Conservation (phyloP, 2,329 filamentous ascomycete species). For the Fragosphaeria purpurea region DNA sequence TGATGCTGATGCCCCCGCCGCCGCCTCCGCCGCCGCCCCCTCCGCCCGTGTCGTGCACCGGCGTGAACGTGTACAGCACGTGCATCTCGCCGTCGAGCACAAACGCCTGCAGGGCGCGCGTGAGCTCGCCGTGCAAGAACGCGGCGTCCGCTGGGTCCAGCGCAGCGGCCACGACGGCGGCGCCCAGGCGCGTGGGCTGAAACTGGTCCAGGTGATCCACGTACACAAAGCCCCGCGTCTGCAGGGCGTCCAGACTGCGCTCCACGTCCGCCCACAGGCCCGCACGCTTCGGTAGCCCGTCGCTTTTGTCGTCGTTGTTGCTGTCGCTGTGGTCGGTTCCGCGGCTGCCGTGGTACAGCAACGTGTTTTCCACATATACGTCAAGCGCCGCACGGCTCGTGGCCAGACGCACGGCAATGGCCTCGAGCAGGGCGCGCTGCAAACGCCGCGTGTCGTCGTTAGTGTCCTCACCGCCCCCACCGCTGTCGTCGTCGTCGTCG, state of each 20-base stretch:
- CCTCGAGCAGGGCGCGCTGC: slow-evolving; percentile 61
- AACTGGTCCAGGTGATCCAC: slow-evolving; percentile 41
- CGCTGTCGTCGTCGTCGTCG: slow-evolving; percentile 34
- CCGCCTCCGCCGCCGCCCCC: slow-evolving; percentile 22
- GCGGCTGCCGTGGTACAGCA: slow-evolving; percentile 48
- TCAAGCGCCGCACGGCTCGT: slow-evolving; percentile 54
- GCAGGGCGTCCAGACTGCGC: slow-evolving; percentile 36
- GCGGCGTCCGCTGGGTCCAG: slow-evolving; percentile 66
- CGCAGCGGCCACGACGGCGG: slow-evolving; percentile 61
- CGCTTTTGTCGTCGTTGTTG: slow-evolving; percentile 27
- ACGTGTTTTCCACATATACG: slow-evolving; percentile 58
- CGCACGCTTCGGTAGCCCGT: neutral
- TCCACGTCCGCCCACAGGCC: slow-evolving; percentile 34
- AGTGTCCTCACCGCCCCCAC: neutral
- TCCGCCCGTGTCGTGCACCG: slow-evolving; percentile 44
- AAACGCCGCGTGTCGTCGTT: slow-evolving; percentile 51
- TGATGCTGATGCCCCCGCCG: slow-evolving; percentile 35
- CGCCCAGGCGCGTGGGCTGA: slow-evolving; percentile 54
- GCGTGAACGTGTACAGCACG: slow-evolving; percentile 67
- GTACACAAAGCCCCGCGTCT: slow-evolving; percentile 34
- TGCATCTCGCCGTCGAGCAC: slow-evolving; percentile 78
- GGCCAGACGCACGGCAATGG: slow-evolving; percentile 57
- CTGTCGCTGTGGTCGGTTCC: slow-evolving; percentile 13
- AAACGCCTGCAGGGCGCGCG: slow-evolving; percentile 57
- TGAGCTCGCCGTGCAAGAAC: slow-evolving; percentile 61